Percentiles rank a stretch among this genome's conserved stretches.
These are phyloP conservation scores for Pestalotiopsis sp. DNA, from an alignment of 2,329 filamentous ascomycete genomes.

Conservation along the genomic window DNA sequence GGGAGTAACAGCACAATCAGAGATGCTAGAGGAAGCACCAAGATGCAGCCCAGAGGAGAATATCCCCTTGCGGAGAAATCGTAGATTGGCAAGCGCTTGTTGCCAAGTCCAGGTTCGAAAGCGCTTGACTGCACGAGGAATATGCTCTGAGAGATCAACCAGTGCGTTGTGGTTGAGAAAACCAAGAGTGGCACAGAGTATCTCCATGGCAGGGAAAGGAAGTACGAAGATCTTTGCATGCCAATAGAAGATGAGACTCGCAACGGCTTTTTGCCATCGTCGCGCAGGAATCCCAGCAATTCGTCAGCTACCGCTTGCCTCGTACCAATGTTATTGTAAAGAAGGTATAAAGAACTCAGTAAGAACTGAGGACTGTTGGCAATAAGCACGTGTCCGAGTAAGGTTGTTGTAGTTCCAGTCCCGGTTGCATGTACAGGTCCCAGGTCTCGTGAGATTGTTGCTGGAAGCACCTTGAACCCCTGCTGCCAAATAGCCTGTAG, in stretches of 20 bases:
- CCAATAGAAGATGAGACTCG: constrained; percentile 7
- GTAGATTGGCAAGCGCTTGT: background rate
- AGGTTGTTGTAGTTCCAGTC: background rate
- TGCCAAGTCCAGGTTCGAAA: background rate
- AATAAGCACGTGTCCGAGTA: background rate
- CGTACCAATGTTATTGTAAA: constrained; percentile 3
- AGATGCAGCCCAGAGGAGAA: background rate
- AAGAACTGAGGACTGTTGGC: constrained; percentile 4
- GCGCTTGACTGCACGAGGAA: constrained; percentile 9
- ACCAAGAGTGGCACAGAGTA: background rate
- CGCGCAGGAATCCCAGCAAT: background rate
- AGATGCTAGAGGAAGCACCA: background rate
- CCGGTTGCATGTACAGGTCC: background rate
- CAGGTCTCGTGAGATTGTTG: background rate
- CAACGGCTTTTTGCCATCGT: constrained; percentile 1
- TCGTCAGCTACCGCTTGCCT: constrained; percentile 1
- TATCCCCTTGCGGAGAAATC: background rate
- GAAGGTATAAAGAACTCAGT: constrained; percentile 4
- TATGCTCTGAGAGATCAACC: constrained; percentile 12
- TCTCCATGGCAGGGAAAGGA: background rate
- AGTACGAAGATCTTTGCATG: constrained; percentile 9
- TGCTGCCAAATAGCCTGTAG: background rate
- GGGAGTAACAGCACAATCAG: background rate
- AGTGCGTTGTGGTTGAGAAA: background rate
- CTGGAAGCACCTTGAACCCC: background rate